These are phyloP conservation scores for Tulasnella sp. DNA, from an alignment of 768 basidiomycete species.

Conservation along the genomic window DNA sequence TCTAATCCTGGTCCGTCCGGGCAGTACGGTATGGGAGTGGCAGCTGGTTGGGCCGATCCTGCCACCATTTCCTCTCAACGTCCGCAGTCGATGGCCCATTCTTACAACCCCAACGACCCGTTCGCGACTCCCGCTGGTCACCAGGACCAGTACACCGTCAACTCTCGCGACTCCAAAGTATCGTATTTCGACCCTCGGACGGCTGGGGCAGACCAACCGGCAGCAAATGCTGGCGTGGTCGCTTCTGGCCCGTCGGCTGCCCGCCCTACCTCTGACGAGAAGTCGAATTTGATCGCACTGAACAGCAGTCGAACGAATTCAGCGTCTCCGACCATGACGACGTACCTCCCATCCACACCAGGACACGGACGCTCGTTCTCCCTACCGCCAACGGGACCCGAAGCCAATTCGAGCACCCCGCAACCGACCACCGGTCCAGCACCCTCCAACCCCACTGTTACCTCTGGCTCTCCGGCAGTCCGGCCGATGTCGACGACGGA, in stretches of 20 bases:
- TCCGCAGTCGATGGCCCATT: neutral
- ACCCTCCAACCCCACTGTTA: too few relatives aligned
- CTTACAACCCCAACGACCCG: neutral
- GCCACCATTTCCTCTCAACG: neutral
- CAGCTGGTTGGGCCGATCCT: neutral
- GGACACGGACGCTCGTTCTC: neutral
- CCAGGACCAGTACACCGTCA: neutral
- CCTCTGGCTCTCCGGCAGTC: too few relatives aligned
- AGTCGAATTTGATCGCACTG: neutral
- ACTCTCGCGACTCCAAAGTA: too few relatives aligned
- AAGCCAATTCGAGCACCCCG: too few relatives aligned
- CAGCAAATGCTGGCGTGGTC: neutral
- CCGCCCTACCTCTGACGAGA: neutral
- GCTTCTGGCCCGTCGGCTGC: neutral
- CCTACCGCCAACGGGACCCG: neutral
- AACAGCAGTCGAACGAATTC: neutral
- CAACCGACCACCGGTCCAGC: too few relatives aligned
- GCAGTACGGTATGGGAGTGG: neutral
- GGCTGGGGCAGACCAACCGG: too few relatives aligned
- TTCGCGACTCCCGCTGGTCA: neutral
- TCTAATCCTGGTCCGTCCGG: neutral
- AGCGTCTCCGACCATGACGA: neutral
- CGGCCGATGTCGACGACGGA: neutral
- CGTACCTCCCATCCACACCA: neutral
- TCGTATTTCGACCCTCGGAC: too few relatives aligned